Conservation (phyloP, 2,329 filamentous ascomycete genomes). For the Botrytis tulipae region DNA sequence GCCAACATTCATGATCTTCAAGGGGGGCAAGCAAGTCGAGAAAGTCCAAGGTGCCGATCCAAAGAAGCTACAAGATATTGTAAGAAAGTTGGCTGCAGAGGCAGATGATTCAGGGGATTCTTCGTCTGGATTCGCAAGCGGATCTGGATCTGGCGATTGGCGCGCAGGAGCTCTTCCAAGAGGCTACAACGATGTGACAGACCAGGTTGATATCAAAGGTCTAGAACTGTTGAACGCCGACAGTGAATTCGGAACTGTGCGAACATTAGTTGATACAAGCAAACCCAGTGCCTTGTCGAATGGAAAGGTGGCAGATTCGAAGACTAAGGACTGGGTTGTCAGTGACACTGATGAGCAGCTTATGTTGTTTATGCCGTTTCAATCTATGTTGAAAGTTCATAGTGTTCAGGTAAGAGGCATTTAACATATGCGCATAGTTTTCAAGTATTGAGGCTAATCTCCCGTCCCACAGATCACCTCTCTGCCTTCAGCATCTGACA, state of each 20-base stretch:
- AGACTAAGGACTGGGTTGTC: slow-evolving; percentile 79
- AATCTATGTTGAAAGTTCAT: slow-evolving; percentile 84
- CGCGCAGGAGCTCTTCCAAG: slow-evolving; percentile 71
- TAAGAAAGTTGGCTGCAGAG: slow-evolving; percentile 69
- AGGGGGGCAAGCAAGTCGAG: slow-evolving; percentile 64
- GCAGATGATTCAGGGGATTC: slow-evolving; percentile 49
- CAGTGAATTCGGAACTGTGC: slow-evolving; percentile 69
- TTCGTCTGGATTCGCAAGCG: slow-evolving; percentile 39
- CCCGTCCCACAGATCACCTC: slow-evolving; percentile 71
- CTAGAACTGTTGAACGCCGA: slow-evolving; percentile 88
- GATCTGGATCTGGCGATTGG: slow-evolving; percentile 60
- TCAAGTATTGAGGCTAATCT: neutral
- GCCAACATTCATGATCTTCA: slow-evolving; percentile 91
- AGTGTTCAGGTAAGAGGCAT: slow-evolving; percentile 60
- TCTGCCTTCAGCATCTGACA: slow-evolving; percentile 55
- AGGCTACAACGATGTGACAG: slow-evolving; percentile 80
- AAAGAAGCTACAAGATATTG: slow-evolving; percentile 64
- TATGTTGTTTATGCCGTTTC: slow-evolving; percentile 88
- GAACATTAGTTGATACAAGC: slow-evolving; percentile 67
- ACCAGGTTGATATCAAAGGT: slow-evolving; percentile 74
- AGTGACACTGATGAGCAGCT: slow-evolving; percentile 97
- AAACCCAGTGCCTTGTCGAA: slow-evolving; percentile 65
- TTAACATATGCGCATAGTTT: neutral
- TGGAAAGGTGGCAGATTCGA: slow-evolving; percentile 49
- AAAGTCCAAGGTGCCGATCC: slow-evolving; percentile 74